Evolutionary conservation across 805 yeast genomes (phyloP), one percentile per base, ranked within the genome.

Genomic region (Teunomyces barrocoloradensis): DNA sequence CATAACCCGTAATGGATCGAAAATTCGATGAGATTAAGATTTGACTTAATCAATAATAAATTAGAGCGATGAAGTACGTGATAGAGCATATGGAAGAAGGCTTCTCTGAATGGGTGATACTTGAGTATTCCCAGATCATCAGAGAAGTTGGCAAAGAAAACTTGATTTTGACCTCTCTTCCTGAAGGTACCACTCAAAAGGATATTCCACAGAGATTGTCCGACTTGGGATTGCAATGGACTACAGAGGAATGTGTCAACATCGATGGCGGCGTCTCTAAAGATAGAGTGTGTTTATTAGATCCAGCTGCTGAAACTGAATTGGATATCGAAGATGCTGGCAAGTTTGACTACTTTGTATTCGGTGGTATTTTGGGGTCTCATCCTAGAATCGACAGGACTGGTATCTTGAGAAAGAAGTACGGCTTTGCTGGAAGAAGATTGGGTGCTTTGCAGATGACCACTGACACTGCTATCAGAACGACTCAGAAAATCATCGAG

Each of bases 41-140:
- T 20, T 10, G 6, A 32, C 11, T 27, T 12, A 9, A 20, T 9
- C 5, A 21, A 5, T 18, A 11, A 18, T 4, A 18, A 18, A 12
- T 25, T 13, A 28, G 12, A 32, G 38, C 21, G 38, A 88, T 88
- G 96, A 89, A 89, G 68, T 92, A 90, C 75, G 81, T 94, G 45
- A 90, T 92, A 44, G 99, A 92, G 67, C 99, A 92, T 64, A 92
- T 92, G 97, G 99, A 92, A 67, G 87, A 82, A 51, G 98, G 96
- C 1, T 89, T 92, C 77, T 89, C 96, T 53, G 94, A 87, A 54
- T 92, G 99, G 99, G 98, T 92, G 37, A 78, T 80, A 25, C 74
- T 94, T 5, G 99, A 92, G 60, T 92, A 92, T 66, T 68, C 81
- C 23, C 89, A 87, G 58, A 91, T 92, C 49, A 80, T 90, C 42